Conservation (phyloP, 108 stramenopile genomes). For the Stephanodiscus minutulus region DNA sequence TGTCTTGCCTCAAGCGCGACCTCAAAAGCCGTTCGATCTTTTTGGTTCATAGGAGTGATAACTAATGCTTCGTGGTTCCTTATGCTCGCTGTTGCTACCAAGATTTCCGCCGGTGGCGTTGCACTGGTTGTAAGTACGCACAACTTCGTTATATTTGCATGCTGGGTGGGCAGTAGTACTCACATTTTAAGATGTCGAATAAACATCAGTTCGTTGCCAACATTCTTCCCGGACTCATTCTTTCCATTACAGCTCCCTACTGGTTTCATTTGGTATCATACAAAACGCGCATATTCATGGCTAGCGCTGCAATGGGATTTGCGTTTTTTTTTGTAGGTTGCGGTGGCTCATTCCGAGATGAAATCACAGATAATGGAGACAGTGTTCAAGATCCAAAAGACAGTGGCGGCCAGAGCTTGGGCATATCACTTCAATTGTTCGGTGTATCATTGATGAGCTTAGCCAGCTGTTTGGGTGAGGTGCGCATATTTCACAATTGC, state of each 20-base stretch:
- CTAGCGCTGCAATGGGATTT: conserved; percentile 54
- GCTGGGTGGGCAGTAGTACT: background rate
- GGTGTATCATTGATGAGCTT: conserved; percentile 78
- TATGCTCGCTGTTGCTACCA: conserved; percentile 86
- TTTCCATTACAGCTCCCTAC: conserved; percentile 71
- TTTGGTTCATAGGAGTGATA: conserved; percentile 77
- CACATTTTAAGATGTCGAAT: background rate
- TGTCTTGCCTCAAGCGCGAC: conserved; percentile 1
- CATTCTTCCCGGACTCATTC: conserved; percentile 59
- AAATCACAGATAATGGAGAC: conserved; percentile 9
- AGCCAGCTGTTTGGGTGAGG: conserved; percentile 85
- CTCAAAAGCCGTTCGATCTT: conserved; percentile 40
- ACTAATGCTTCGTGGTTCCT: conserved; percentile 82
- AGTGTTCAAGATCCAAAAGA: background rate
- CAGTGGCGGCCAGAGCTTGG: background rate
- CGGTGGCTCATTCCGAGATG: conserved; percentile 44
- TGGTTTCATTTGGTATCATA: conserved; percentile 87
- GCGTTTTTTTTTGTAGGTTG: conserved; percentile 47
- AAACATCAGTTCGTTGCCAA: conserved; percentile 61
- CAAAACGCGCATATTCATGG: conserved; percentile 50
- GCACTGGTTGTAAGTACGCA: conserved; percentile 55
- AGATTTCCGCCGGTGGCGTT: conserved; percentile 76
- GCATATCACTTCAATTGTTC: conserved; percentile 50
- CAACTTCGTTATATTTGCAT: background rate
- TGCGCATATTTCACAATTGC: background rate